These are phyloP conservation scores for Wickerhamiella kurtzmanii DNA, from an alignment of 805 yeast genomes.

Conservation along the genomic window DNA sequence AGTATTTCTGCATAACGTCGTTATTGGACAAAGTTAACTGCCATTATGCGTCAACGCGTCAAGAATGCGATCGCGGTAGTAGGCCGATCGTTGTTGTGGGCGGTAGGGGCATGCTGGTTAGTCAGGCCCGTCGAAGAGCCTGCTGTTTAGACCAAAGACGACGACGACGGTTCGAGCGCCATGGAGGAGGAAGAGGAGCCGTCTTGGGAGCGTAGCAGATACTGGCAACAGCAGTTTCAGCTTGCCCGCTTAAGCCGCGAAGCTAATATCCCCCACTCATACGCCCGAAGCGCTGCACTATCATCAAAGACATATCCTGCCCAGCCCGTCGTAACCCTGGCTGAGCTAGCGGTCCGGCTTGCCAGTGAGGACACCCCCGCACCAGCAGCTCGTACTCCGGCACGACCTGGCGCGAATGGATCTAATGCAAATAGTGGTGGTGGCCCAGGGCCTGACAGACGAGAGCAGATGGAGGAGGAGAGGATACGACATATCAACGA, in stretches of 20 bases:
- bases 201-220: slow-evolving; percentile 14
- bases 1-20: neutral
- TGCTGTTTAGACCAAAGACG: neutral
- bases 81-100: neutral
- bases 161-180: too few species aligned
- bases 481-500: slow-evolving; percentile 29
- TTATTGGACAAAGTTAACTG: neutral
- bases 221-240: slow-evolving; percentile 71
- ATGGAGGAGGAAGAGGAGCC: neutral
- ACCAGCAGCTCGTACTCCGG: slow-evolving; percentile 25
- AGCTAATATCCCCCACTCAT: slow-evolving; percentile 58
- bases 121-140: neutral
- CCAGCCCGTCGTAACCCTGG: slow-evolving; percentile 24
- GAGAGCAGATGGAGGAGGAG: slow-evolving; percentile 29
- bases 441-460: slow-evolving; percentile 21
- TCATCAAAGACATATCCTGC: slow-evolving; percentile 27
- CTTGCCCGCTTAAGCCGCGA: slow-evolving; percentile 58
- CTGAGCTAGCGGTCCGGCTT: slow-evolving; percentile 28
- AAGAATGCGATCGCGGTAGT: neutral
- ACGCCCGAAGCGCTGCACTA: slow-evolving; percentile 72
- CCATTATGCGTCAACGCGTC: neutral
- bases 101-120: neutral
- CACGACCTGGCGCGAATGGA: slow-evolving; percentile 13
- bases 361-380: slow-evolving; percentile 19
- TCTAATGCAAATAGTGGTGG: neutral